A percentile compares a stretch with the other conserved stretches of the same genome.
Conservation (phyloP, 2,329 filamentous ascomycete species). For the Chalaropsis ovoidea region DNA sequence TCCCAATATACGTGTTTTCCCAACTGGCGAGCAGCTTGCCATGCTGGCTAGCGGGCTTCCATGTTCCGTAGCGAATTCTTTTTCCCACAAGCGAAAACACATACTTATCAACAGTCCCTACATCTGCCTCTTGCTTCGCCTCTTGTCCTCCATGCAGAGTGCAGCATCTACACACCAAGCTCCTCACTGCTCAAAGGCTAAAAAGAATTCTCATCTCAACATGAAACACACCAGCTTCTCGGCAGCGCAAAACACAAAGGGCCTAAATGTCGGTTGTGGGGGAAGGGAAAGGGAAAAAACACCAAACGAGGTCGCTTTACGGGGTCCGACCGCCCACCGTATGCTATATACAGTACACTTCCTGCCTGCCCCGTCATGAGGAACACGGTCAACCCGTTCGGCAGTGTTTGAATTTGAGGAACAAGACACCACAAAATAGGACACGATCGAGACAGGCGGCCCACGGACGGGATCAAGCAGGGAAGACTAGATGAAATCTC, state of each 20-base stretch:
- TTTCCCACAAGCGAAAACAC: neutral
- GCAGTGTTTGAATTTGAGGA: slow-evolving; percentile 5
- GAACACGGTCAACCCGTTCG: neutral
- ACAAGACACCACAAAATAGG: neutral
- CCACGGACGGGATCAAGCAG: neutral
- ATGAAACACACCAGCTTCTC: slow-evolving; percentile 7
- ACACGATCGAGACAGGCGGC: neutral
- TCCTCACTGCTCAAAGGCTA: neutral
- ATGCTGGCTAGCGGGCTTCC: neutral
- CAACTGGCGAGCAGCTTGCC: neutral
- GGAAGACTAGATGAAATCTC: slow-evolving; percentile 13
- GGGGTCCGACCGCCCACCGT: slow-evolving; percentile 3
- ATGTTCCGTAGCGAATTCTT: slow-evolving; percentile 3
- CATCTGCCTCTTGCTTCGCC: neutral
- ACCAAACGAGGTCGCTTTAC: neutral
- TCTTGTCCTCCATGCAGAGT: neutral
- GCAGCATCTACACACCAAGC: neutral
- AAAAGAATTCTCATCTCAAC: slow-evolving; percentile 12
- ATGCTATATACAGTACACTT: slow-evolving; percentile 4
- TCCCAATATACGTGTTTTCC: neutral
- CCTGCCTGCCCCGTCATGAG: neutral
- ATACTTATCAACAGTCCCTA: neutral
- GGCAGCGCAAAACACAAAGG: slow-evolving; percentile 1
- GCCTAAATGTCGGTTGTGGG: neutral
- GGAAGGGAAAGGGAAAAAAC: neutral